A percentile compares a stretch with the other conserved stretches of the same genome.
Conservation (phyloP, 176 grass and related monocot species). For the Musa acuminata region DNA sequence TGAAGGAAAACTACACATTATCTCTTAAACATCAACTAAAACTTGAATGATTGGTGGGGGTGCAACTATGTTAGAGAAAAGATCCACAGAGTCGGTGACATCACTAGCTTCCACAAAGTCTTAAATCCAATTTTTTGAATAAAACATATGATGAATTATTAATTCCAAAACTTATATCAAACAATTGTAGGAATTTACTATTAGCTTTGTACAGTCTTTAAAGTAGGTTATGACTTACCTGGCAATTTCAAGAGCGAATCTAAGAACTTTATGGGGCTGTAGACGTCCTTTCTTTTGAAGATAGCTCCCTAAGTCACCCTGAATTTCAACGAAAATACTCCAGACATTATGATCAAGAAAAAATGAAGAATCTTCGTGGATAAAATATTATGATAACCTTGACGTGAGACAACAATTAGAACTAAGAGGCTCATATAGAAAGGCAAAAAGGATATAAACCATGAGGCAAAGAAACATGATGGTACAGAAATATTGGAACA, state of each 20-base stretch:
- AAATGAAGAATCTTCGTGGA: background rate
- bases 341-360: constrained; percentile 7
- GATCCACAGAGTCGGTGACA: too few relatives aligned
- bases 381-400: background rate
- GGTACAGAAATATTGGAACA: background rate
- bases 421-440: background rate
- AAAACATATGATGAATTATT: background rate
- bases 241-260: constrained; percentile 90
- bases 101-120: background rate
- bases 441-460: background rate
- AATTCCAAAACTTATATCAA: background rate
- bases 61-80: too few relatives aligned
- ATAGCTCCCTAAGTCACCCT: constrained; percentile 62
- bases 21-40: too few relatives aligned
- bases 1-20: too few relatives aligned
- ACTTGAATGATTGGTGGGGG: too few relatives aligned
- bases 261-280: constrained; percentile 64
- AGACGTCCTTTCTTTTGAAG: constrained; percentile 84
- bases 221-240: constrained; percentile 38
- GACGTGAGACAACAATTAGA: background rate
- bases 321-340: constrained; percentile 6
- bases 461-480: background rate
- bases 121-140: background rate
- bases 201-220: background rate
- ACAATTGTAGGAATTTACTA: background rate